Evolutionary conservation across 1,284 basidiomycete genomes (phyloP).

Genomic region (Rhodotorula sp.): DNA sequence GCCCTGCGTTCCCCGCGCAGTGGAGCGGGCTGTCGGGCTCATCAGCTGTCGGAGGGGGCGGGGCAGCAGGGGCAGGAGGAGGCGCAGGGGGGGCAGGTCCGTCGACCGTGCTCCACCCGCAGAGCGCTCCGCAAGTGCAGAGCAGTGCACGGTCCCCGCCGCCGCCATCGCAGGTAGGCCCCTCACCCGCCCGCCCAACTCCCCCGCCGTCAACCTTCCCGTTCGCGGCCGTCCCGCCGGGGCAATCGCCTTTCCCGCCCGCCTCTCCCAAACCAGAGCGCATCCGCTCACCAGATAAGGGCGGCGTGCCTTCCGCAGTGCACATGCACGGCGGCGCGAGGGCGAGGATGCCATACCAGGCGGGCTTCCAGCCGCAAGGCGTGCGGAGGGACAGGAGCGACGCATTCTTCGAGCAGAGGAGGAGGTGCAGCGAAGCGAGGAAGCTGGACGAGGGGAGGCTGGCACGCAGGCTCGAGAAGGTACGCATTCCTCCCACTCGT

Average conservation of each 20-base stretch:
- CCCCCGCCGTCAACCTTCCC: slow-evolving; percentile 18
- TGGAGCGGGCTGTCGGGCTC: slow-evolving; percentile 11
- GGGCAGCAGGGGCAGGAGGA: neutral
- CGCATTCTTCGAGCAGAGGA: slow-evolving; percentile 26
- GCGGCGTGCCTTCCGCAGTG: neutral
- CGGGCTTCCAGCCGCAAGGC: slow-evolving; percentile 38
- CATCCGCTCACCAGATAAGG: slow-evolving; percentile 1
- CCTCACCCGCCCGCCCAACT: neutral
- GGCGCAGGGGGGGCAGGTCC: neutral
- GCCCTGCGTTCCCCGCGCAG: slow-evolving; percentile 1
- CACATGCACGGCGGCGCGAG: neutral
- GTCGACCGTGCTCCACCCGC: neutral
- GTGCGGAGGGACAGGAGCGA: slow-evolving; percentile 36
- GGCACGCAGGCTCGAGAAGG: slow-evolving; percentile 41
- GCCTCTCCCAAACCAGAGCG: neutral
- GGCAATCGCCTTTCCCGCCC: slow-evolving; percentile 21
- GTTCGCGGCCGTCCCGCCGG: slow-evolving; percentile 19
- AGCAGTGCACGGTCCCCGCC: neutral
- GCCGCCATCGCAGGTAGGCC: neutral
- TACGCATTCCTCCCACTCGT: neutral
- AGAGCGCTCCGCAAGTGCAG: neutral
- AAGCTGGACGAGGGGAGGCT: slow-evolving; percentile 39
- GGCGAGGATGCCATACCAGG: slow-evolving; percentile 29
- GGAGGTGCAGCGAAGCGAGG: slow-evolving; percentile 17
- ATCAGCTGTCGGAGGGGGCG: neutral